These are phyloP conservation scores for Solanum tacnaense DNA, from an alignment of 257 asterid genomes.

Conservation along the genomic window DNA sequence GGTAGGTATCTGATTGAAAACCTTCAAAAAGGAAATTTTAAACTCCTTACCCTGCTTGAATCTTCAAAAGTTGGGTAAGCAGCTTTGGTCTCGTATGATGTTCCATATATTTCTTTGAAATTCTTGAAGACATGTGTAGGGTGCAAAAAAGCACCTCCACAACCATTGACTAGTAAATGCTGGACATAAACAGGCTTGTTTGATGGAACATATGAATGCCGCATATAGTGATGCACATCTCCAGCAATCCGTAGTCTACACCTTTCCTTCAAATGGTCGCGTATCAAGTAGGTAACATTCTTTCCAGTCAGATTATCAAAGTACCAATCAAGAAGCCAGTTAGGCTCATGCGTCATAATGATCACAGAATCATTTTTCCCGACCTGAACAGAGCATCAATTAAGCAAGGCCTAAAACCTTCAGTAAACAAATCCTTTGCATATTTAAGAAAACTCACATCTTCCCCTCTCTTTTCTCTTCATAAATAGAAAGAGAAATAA, in stretches of 20 bases:
- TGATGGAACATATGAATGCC: constrained; percentile 70
- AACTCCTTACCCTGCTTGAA: constrained; percentile 75
- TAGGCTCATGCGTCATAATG: constrained; percentile 96
- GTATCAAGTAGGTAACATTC: constrained; percentile 64
- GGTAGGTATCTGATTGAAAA: not conserved
- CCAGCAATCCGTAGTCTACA: constrained; percentile 93
- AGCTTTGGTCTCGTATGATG: constrained; percentile 75
- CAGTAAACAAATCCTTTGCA: not conserved
- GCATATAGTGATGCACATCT: constrained; percentile 98
- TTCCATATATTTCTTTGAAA: constrained; percentile 45
- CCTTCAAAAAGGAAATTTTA: not conserved
- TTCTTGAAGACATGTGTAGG: constrained; percentile 91
- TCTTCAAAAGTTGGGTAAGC: constrained; percentile 93
- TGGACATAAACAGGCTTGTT: constrained; percentile 79
- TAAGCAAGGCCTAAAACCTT: not conserved
- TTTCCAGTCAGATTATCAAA: constrained; percentile 72
- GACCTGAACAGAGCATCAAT: constrained; percentile 38
- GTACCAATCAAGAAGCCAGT: constrained; percentile 97
- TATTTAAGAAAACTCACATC: not conserved
- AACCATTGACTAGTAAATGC: constrained; percentile 92
- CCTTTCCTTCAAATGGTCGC: constrained; percentile 75
- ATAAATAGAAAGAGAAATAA: not conserved
- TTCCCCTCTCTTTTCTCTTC: not conserved
- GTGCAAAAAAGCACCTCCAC: constrained; percentile 98
- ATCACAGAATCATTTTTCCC: constrained; percentile 75